Evolutionary conservation across 306 rosid genomes (phyloP), one percentile per base, ranked within the genome.

Genomic region (Cucumis melo): DNA sequence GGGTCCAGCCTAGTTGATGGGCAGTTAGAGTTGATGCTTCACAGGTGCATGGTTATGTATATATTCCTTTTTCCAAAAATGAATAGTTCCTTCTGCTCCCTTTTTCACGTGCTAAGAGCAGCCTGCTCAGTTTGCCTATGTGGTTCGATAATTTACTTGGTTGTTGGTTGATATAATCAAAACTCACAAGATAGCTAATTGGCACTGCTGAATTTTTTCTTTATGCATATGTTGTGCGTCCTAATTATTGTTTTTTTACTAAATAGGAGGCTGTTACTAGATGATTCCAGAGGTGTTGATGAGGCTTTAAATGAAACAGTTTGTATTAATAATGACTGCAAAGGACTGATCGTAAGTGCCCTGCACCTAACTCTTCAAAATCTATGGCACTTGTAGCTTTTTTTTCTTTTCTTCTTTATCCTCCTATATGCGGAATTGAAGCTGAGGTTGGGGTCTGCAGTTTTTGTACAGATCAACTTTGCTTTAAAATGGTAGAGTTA

Each of bases 221-320:
- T 70, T 48, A 48, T 48, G 75, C 21, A 70, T 23, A 23, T 46
- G n/a, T 41, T 24, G 67, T 39, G 11, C 19, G 46, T 9, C 48
- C 44, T 63, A 50, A 77, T 34, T 20, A 54, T 77, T 73, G 29
- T 19, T 64, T 77, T 77, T 16, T 66, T 23, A 58, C 65, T 42
- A 57, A 57, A 11, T 66, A 94, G 99, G 99, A 92, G 99, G 83
- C 78, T 92, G 56, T 71, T 90, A 66, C 68, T 68, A 73, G 99
- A 94, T 82, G 99, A 94, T 76, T 80, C 87, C 44, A 90, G 96
- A 86, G 97, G 97, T 36, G 99, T 94, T 65, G 92, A 6, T 1
- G 99, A 94, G 86, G 88, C 93, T 73, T 79, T 94, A 36, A 92
- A 92, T 77, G 96, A 94, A 88, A 92, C 92, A 42, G 95, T 92